Base-by-base conservation (phyloP, 768 basidiomycete genomes). In the Solioccasus polychromus region DNA sequence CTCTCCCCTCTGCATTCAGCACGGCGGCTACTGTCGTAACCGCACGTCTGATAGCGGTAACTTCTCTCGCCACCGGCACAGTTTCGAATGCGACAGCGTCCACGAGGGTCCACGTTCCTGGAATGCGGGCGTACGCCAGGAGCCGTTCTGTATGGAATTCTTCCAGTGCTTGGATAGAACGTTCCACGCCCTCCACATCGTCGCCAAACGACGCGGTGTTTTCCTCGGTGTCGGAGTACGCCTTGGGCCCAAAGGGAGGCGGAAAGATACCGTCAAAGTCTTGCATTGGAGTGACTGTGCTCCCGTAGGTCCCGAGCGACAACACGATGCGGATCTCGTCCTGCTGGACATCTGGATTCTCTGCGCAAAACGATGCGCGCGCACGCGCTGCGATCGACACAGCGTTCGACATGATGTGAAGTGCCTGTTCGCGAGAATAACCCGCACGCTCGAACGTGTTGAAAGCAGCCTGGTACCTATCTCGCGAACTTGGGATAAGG, bases 81-180 rank as follows among this genome's bases (percentile, higher is more conserved):
- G 88, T 91, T 71, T 92, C 90, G 59, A 92, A 91, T 10, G 83
- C 84, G 39, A 91, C 52, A 48, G 71, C 76, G 44, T 85, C 81
- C 42, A 91, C 66, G 10, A 58, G 57, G 29, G 60, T 51, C 86
- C 87, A 91, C 1, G 68, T 62, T 23, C 69, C 66, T 5, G 57
- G 44, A 46, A 84, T 71, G 7, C 63, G 57, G 1, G 78, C 71
- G 57, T 80, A 84, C 3, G 79, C 66, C 32, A 67, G 54, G 28
- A 91, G 70, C 7, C 87, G 74, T 35, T 79, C 74, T 15, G 79
- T 63, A 58, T 92, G 88, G 54, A 85, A 91, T 26, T 66, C 60
- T 11, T 74, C 59, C 45, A 92, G 69, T 2, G 79, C 78, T 10
- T 74, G 59, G 22, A 79, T 70, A 1, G 81, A 76, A 12, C 51